phyloP scores from a whole-genome alignment of 805 yeast genomes.

The Saccharomyces paradoxus region DNA sequence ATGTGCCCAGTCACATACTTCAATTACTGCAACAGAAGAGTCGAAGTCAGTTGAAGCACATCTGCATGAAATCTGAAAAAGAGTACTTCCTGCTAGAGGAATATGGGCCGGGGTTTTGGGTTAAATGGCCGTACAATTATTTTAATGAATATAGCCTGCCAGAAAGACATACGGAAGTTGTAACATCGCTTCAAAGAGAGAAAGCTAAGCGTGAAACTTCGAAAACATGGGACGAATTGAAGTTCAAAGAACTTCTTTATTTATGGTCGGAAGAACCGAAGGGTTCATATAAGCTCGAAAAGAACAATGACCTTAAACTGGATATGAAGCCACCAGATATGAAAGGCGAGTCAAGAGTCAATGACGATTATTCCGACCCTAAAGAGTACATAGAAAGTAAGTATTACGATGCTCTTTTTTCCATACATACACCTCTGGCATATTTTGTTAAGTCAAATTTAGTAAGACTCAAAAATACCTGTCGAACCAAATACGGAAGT shows the following conservation, averaged over 20 bases:
- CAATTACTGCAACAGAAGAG: neutral
- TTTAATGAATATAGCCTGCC: conserved; percentile 2
- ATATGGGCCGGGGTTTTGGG: conserved; percentile 16
- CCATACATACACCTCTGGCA: conserved; percentile 30
- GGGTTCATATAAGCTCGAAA: neutral
- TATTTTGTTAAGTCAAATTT: conserved; percentile 44
- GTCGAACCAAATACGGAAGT: conserved; percentile 21
- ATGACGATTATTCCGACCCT: conserved; percentile 12
- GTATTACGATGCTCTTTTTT: conserved; percentile 32
- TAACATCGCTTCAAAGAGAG: neutral
- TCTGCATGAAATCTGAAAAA: neutral
- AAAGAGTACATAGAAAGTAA: conserved; percentile 22
- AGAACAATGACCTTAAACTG: neutral
- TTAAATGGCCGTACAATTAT: conserved; percentile 9
- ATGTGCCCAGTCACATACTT: neutral
- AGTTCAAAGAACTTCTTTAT: conserved; percentile 7
- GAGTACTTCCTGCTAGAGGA: conserved; percentile 12
- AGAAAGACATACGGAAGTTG: conserved; percentile 1
- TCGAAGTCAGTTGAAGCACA: neutral
- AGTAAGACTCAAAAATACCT: conserved; percentile 38
- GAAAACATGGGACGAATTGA: conserved; percentile 6
- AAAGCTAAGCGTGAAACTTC: neutral
- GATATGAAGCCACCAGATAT: conserved; percentile 7
- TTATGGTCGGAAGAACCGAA: conserved; percentile 8
- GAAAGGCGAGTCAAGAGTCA: neutral